These are phyloP conservation scores for Lathyrus oleraceus DNA, from an alignment of 306 rosid species.

Conservation along the genomic window DNA sequence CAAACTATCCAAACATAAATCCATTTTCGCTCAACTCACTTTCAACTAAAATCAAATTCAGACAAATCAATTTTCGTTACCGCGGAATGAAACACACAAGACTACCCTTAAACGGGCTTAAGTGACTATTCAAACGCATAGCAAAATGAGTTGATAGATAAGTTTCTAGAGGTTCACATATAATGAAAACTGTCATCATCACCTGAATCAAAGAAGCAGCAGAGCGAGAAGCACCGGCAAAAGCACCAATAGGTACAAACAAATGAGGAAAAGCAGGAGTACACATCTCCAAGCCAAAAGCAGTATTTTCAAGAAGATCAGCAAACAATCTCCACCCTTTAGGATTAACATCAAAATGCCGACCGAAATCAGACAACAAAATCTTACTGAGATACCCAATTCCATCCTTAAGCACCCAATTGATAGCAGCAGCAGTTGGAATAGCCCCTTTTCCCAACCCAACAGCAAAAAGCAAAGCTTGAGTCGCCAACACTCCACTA, in stretches of 20 bases:
- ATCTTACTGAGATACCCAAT: conserved; percentile 92
- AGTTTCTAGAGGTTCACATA: not conserved
- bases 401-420: conserved; percentile 96
- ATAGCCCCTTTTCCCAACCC: conserved; percentile 96
- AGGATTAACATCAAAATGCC: conserved; percentile 91
- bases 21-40: too few relatives aligned
- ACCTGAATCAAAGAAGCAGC: conserved; percentile 72
- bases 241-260: conserved; percentile 79
- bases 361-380: conserved; percentile 78
- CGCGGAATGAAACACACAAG: not conserved
- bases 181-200: not conserved
- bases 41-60: too few relatives aligned
- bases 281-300: conserved; percentile 88
- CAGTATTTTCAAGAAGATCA: conserved; percentile 85
- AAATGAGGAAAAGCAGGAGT: conserved; percentile 82
- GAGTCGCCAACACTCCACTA: conserved; percentile 88
- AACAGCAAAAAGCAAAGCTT: conserved; percentile 87
- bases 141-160: not conserved
- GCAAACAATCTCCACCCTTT: conserved; percentile 98
- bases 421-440: conserved; percentile 83
- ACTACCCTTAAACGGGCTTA: not conserved
- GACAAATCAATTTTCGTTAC: not conserved
- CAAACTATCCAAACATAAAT: too few relatives aligned
- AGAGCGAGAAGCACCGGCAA: conserved; percentile 84
- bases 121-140: not conserved